Percentiles rank a stretch among this genome's conserved stretches.
phyloP scores from a whole-genome alignment of 176 grass and related monocot species.

The Bromus sterilis region DNA sequence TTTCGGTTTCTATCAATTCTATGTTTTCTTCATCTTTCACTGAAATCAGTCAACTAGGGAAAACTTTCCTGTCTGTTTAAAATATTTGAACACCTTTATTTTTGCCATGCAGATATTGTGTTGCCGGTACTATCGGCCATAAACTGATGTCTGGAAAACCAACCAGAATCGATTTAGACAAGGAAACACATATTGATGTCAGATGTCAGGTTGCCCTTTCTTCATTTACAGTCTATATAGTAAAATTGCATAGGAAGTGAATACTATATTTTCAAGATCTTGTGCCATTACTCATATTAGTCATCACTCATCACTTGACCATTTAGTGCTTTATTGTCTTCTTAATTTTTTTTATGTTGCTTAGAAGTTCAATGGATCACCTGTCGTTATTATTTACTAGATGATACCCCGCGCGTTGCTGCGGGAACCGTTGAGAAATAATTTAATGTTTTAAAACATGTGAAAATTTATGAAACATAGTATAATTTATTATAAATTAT shows the following conservation, averaged over 20 bases:
- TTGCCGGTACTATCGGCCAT: constrained; percentile 86
- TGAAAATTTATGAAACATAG: too few relatives aligned
- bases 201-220: constrained; percentile 71
- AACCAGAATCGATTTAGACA: constrained; percentile 70
- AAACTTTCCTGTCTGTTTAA: background rate
- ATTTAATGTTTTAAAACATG: too few relatives aligned
- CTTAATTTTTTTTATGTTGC: background rate
- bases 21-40: background rate
- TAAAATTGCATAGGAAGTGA: background rate
- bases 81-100: background rate
- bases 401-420: too few relatives aligned
- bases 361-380: background rate
- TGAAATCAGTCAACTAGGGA: background rate
- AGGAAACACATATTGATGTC: constrained; percentile 79
- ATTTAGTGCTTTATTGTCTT: background rate
- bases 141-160: constrained; percentile 97
- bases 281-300: background rate
- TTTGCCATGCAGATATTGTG: constrained; percentile 74
- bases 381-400: background rate
- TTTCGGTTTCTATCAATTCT: background rate
- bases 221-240: background rate
- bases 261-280: background rate
- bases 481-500: too few relatives aligned
- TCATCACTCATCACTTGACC: background rate
- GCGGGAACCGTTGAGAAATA: too few relatives aligned